These are phyloP conservation scores for Hericium coralloides DNA, from an alignment of 768 basidiomycete species.

Conservation along the genomic window DNA sequence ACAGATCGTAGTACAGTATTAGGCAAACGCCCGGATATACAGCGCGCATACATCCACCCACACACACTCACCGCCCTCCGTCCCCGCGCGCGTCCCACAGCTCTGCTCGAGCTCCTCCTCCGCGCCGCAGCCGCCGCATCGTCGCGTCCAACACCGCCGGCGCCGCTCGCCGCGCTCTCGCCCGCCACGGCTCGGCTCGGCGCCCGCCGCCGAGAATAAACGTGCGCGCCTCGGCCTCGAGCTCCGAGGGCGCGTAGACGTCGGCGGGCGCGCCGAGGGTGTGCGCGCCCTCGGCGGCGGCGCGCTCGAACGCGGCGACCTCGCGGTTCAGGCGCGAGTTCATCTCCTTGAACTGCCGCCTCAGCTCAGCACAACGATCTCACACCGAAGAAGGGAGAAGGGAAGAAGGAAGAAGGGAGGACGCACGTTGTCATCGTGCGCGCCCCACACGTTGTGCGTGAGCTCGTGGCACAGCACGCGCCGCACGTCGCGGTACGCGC, in stretches of 20 bases:
- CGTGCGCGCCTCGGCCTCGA: conserved; percentile 42
- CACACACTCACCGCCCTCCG: too few species aligned
- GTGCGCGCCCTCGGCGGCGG: conserved; percentile 43
- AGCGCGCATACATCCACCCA: too few species aligned
- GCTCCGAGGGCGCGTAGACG: conserved; percentile 30
- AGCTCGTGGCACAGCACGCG: conserved; percentile 71
- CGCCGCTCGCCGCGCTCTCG: conserved; percentile 51
- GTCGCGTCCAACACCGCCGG: conserved; percentile 50
- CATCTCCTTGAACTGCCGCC: conserved; percentile 59
- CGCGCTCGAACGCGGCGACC: conserved; percentile 58
- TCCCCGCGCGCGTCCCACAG: conserved; percentile 43
- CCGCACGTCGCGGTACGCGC: conserved; percentile 53
- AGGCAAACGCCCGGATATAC: too few species aligned
- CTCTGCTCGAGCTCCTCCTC: conserved; percentile 66
- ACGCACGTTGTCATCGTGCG: conserved; percentile 67
- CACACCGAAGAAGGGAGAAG: not conserved
- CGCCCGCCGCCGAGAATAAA: conserved; percentile 40
- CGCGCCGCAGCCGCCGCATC: conserved; percentile 42
- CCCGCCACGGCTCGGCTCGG: not conserved
- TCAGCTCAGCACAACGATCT: too few species aligned
- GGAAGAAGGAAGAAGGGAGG: not conserved
- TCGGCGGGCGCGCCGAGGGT: conserved; percentile 30
- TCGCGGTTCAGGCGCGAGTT: conserved; percentile 70
- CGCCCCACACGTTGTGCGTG: conserved; percentile 64
- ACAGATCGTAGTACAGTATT: too few species aligned